Percentiles rank a stretch among this genome's conserved stretches.
Conservation (phyloP, 1,284 basidiomycete species). For the Nidula niveotomentosa region DNA sequence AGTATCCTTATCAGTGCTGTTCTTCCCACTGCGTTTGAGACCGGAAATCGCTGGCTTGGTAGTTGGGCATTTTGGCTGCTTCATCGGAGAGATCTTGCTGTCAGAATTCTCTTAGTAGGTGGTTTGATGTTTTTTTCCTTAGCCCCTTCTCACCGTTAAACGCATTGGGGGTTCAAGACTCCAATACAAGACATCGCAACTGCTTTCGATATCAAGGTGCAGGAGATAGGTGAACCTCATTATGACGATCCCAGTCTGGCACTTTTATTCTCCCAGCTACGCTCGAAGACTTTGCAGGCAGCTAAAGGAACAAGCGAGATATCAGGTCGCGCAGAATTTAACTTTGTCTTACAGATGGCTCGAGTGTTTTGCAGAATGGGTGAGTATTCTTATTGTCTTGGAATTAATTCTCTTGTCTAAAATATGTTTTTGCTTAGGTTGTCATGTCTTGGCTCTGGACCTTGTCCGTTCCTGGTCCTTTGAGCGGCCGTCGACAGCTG, state of each 20-base stretch:
- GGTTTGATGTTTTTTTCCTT: not conserved
- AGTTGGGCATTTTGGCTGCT: constrained; percentile 97
- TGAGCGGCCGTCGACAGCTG: constrained; percentile 61
- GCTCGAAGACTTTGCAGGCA: constrained; percentile 87
- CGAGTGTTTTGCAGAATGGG: constrained; percentile 93
- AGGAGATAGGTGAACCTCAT: constrained; percentile 78
- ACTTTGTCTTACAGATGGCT: constrained; percentile 91
- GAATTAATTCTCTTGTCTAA: constrained; percentile 5
- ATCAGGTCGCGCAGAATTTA: constrained; percentile 84
- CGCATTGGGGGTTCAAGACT: constrained; percentile 45
- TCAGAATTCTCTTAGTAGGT: constrained; percentile 78
- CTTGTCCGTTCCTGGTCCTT: constrained; percentile 91
- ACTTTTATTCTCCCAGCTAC: constrained; percentile 87
- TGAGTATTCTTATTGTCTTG: constrained; percentile 31
- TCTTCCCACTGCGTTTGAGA: constrained; percentile 80
- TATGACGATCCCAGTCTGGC: constrained; percentile 93
- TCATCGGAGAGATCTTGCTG: constrained; percentile 81
- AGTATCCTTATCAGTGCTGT: constrained; percentile 75
- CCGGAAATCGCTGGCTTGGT: constrained; percentile 94
- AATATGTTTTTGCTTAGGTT: constrained; percentile 56
- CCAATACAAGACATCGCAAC: constrained; percentile 73
- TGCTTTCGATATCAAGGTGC: constrained; percentile 50
- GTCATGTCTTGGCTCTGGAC: constrained; percentile 85
- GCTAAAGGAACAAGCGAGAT: constrained; percentile 91
- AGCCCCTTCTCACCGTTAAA: not conserved